phyloP scores from a whole-genome alignment of 2,329 filamentous ascomycete genomes.

The Fusarium armeniacum region DNA sequence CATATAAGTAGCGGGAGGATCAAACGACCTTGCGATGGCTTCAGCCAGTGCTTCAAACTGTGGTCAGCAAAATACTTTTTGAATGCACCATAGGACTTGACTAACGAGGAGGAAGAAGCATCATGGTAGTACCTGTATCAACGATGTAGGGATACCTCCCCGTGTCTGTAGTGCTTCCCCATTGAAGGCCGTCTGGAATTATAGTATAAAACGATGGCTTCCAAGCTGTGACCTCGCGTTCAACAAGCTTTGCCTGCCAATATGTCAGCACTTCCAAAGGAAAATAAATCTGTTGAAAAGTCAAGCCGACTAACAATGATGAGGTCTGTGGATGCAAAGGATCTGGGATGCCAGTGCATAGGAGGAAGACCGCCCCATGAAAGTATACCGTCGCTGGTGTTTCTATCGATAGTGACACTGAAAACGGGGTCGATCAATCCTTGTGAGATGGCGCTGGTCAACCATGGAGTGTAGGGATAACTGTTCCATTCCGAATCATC shows the following conservation, averaged over 20 bases:
- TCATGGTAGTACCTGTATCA: slow-evolving; percentile 67
- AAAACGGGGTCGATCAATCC: slow-evolving; percentile 62
- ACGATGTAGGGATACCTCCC: slow-evolving; percentile 65
- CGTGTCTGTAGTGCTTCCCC: slow-evolving; percentile 58
- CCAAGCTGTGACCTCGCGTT: slow-evolving; percentile 57
- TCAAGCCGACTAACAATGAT: slow-evolving; percentile 58
- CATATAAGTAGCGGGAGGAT: slow-evolving; percentile 62
- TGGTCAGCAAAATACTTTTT: slow-evolving; percentile 1
- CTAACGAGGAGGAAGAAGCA: slow-evolving; percentile 64
- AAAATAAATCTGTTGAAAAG: background rate
- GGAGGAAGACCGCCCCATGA: slow-evolving; percentile 64
- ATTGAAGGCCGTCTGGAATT: slow-evolving; percentile 63
- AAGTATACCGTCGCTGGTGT: slow-evolving; percentile 61
- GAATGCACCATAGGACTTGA: background rate
- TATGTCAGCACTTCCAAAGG: slow-evolving; percentile 6
- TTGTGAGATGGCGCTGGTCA: slow-evolving; percentile 63
- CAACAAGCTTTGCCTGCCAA: slow-evolving; percentile 60
- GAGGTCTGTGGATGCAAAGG: slow-evolving; percentile 57
- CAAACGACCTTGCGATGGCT: slow-evolving; percentile 62
- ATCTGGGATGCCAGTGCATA: slow-evolving; percentile 50
- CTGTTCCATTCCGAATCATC: slow-evolving; percentile 58
- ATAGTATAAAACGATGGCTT: slow-evolving; percentile 68
- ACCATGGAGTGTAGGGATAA: slow-evolving; percentile 63
- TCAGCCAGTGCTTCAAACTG: slow-evolving; percentile 59
- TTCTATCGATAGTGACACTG: slow-evolving; percentile 63